Conservation (phyloP, 768 basidiomycete species). For the Sutorius australiensis region DNA sequence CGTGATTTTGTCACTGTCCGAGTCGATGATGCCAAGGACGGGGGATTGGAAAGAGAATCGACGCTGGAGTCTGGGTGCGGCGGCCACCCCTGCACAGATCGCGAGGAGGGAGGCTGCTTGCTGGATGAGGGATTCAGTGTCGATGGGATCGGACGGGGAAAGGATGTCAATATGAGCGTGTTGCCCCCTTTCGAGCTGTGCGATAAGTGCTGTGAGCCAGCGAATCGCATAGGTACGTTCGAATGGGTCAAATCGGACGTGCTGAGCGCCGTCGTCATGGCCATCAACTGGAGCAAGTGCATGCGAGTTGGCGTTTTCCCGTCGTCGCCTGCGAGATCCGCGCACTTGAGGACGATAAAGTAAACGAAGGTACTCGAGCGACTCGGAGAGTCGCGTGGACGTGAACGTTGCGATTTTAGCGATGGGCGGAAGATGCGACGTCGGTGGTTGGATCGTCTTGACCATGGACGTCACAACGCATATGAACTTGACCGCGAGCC, state of each 20-base stretch:
- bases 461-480: constrained; percentile 7
- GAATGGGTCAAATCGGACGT: constrained; percentile 53
- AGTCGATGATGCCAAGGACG: too few relatives aligned
- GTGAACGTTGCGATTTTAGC: constrained; percentile 37
- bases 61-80: constrained; percentile 56
- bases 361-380: constrained; percentile 46
- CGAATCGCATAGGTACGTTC: constrained; percentile 66
- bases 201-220: constrained; percentile 71
- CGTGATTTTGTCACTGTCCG: constrained; percentile 7
- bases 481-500: constrained; percentile 9
- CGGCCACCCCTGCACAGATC: constrained; percentile 57
- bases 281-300: not conserved
- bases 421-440: constrained; percentile 52
- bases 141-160: not conserved
- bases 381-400: constrained; percentile 37
- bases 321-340: constrained; percentile 45
- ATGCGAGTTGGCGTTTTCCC: too few relatives aligned
- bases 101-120: constrained; percentile 63
- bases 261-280: constrained; percentile 18
- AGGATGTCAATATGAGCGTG: not conserved
- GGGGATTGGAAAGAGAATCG: constrained; percentile 44
- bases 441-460: constrained; percentile 37
- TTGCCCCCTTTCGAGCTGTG: constrained; percentile 27
- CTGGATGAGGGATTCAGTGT: constrained; percentile 41
- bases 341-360: constrained; percentile 63